Conservation (phyloP, 257 asterid genomes). For the Solanum etuberosum region DNA sequence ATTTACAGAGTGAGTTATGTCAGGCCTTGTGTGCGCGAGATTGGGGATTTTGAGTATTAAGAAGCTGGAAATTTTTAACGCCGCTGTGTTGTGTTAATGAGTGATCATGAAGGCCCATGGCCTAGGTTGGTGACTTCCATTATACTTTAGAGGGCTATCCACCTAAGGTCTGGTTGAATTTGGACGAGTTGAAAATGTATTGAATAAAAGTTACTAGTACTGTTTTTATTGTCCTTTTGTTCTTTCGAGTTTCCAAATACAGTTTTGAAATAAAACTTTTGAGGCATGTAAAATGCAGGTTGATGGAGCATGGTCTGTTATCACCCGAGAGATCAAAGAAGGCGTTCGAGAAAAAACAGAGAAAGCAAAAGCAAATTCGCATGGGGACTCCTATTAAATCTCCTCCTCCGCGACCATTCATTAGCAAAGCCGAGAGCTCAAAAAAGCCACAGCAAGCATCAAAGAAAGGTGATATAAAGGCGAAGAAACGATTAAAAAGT, state of each 20-base stretch:
- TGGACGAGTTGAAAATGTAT: neutral
- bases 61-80: neutral
- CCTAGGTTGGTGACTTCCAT: neutral
- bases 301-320: slow-evolving; percentile 89
- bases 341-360: slow-evolving; percentile 70
- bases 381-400: slow-evolving; percentile 63
- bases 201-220: neutral
- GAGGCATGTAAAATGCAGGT: slow-evolving; percentile 27
- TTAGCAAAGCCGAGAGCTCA: slow-evolving; percentile 36
- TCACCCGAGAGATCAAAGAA: slow-evolving; percentile 68
- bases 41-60: neutral
- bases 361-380: slow-evolving; percentile 69
- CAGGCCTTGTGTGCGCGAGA: neutral
- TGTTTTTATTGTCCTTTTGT: neutral
- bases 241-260: neutral
- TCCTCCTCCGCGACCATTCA: slow-evolving; percentile 7
- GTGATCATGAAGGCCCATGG: neutral
- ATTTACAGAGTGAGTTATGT: neutral
- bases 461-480: slow-evolving; percentile 50
- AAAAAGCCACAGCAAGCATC: slow-evolving; percentile 32
- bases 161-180: neutral
- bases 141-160: neutral
- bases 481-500: slow-evolving; percentile 34
- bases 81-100: neutral
- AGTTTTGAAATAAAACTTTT: neutral